These are phyloP conservation scores for Amanita subjunquillea DNA, from an alignment of 768 basidiomycete species.

Conservation along the genomic window DNA sequence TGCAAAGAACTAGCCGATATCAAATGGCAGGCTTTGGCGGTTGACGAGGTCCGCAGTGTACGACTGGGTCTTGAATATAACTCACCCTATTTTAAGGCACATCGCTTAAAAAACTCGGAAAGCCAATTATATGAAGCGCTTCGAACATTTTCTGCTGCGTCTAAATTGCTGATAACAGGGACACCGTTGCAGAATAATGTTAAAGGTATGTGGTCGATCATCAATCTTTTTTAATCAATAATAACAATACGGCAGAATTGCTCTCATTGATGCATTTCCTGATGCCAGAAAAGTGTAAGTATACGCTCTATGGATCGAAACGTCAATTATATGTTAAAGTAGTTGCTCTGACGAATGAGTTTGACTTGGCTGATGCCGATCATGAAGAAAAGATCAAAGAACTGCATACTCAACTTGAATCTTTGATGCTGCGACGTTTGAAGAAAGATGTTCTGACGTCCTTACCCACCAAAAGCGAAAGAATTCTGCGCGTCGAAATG, in stretches of 20 bases:
- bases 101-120: conserved; percentile 96
- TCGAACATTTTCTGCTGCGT: conserved; percentile 77
- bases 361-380: conserved; percentile 87
- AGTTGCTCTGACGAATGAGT: conserved; percentile 93
- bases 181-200: conserved; percentile 99
- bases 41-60: conserved; percentile 67
- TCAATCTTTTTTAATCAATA: neutral
- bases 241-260: conserved; percentile 46
- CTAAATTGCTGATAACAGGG: conserved; percentile 94
- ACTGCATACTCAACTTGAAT: conserved; percentile 85
- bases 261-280: conserved; percentile 98
- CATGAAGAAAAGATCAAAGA: conserved; percentile 95
- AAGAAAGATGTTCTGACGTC: conserved; percentile 96
- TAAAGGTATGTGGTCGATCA: conserved; percentile 52
- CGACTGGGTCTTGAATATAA: conserved; percentile 1
- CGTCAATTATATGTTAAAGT: neutral
- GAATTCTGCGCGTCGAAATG: conserved; percentile 97
- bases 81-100: conserved; percentile 47
- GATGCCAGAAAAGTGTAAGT: conserved; percentile 94
- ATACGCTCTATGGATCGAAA: neutral
- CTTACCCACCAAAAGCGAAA: conserved; percentile 95
- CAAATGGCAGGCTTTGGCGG: conserved; percentile 95
- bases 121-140: conserved; percentile 95
- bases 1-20: conserved; percentile 81
- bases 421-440: conserved; percentile 87